Percentiles rank a stretch among this genome's conserved stretches.
Evolutionary conservation across 805 yeast genomes (phyloP).

Genomic region (Suhomyces sp.): DNA sequence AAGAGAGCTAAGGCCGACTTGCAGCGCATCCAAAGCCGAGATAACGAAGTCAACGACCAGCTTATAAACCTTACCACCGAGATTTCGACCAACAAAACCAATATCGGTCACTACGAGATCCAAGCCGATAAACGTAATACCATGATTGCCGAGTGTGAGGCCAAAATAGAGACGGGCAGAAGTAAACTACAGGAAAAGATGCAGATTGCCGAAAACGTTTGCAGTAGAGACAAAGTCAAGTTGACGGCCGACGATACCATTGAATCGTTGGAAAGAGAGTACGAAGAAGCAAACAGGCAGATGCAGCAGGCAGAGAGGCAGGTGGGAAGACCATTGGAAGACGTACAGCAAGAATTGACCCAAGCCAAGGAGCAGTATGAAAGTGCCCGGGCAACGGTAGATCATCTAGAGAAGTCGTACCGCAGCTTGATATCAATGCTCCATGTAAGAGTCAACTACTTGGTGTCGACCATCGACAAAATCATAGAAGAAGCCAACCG

Average conservation of each 20-base stretch:
- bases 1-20: conserved; percentile 4
- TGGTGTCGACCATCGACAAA: conserved; percentile 31
- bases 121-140: conserved; percentile 10
- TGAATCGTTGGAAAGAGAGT: conserved; percentile 49
- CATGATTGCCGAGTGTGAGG: conserved; percentile 8
- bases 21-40: conserved; percentile 4
- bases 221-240: conserved; percentile 47
- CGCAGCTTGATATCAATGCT: conserved; percentile 27
- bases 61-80: conserved; percentile 16
- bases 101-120: conserved; percentile 9
- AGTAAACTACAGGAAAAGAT: conserved; percentile 13
- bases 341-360: conserved; percentile 48
- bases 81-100: conserved; percentile 10
- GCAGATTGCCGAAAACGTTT: conserved; percentile 35
- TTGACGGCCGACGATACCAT: conserved; percentile 38
- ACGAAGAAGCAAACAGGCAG: conserved; percentile 42
- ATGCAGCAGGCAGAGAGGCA: conserved; percentile 51
- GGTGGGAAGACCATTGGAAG: conserved; percentile 55
- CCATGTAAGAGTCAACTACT: conserved; percentile 28
- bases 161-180: conserved; percentile 12
- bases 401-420: conserved; percentile 28
- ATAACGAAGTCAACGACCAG: conserved; percentile 8
- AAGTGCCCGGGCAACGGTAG: conserved; percentile 40
- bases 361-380: conserved; percentile 41
- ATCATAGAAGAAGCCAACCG: conserved; percentile 30